phyloP scores from a whole-genome alignment of 495 filamentous ascomycete genomes.

The Pyronema omphalodes region DNA sequence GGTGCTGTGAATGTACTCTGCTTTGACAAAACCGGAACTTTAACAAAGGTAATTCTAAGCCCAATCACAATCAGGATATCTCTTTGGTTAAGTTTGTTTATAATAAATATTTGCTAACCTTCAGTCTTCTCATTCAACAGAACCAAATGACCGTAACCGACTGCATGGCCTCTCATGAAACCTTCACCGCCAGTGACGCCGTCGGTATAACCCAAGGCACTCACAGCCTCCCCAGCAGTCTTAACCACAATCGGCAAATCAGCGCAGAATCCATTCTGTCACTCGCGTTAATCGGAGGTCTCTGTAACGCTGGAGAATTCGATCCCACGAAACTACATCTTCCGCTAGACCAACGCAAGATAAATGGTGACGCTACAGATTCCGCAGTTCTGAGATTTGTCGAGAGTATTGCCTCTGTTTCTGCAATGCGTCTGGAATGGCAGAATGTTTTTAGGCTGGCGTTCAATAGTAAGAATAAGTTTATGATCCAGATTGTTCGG shows the following conservation, averaged over 20 bases:
- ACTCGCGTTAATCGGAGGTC: conserved; percentile 32
- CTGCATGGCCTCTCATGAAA: conserved; percentile 30
- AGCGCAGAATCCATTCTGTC: conserved; percentile 25
- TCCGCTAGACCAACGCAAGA: conserved; percentile 36
- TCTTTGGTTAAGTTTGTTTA: too few relatives aligned
- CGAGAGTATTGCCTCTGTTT: conserved; percentile 35
- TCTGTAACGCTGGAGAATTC: conserved; percentile 56
- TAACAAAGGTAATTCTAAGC: conserved; percentile 34
- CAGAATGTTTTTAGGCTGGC: conserved; percentile 44
- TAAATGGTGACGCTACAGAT: conserved; percentile 58
- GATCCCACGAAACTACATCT: conserved; percentile 38
- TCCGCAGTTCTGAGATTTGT: conserved; percentile 49
- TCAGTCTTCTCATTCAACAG: conserved; percentile 17
- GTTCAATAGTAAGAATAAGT: conserved; percentile 69
- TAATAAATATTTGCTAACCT: background rate
- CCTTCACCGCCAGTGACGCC: background rate
- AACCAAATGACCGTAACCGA: conserved; percentile 45
- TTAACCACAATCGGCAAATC: conserved; percentile 30
- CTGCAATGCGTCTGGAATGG: conserved; percentile 33
- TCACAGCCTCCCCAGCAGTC: conserved; percentile 7
- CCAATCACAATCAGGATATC: background rate
- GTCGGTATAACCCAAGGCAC: background rate
- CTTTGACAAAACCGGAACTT: conserved; percentile 51
- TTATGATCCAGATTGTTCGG: conserved; percentile 33
- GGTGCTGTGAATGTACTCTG: conserved; percentile 49